phyloP scores from a whole-genome alignment of 305 asterid genomes.

The Solanum chacoense region DNA sequence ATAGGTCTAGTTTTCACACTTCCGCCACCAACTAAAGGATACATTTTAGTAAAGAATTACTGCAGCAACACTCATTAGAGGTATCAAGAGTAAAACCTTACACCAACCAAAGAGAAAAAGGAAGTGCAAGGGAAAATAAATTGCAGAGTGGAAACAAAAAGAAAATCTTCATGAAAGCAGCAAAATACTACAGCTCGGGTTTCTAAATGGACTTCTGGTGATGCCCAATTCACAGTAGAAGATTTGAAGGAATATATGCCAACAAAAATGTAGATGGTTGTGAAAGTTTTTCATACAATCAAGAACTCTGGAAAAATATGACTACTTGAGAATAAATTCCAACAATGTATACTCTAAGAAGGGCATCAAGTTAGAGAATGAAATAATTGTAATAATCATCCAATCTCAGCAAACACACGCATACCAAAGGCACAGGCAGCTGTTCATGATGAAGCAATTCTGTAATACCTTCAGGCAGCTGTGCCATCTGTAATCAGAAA shows the following conservation, averaged over 20 bases:
- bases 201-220: background rate
- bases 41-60: background rate
- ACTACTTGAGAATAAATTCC: background rate
- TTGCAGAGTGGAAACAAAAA: background rate
- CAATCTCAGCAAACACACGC: conserved; percentile 8
- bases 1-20: background rate
- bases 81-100: background rate
- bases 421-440: conserved; percentile 70
- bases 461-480: conserved; percentile 87
- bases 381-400: background rate
- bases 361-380: background rate
- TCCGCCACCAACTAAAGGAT: background rate
- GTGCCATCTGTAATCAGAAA: conserved; percentile 67
- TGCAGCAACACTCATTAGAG: background rate
- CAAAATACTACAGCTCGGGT: background rate
- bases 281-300: background rate
- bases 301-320: background rate
- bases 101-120: background rate
- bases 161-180: background rate
- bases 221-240: background rate
- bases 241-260: background rate
- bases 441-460: conserved; percentile 71
- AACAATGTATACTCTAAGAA: background rate
- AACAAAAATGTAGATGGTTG: background rate
- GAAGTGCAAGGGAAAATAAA: background rate